Base-by-base conservation (phyloP, 169 alveolate genomes). In the Plasmodium coatneyi region DNA sequence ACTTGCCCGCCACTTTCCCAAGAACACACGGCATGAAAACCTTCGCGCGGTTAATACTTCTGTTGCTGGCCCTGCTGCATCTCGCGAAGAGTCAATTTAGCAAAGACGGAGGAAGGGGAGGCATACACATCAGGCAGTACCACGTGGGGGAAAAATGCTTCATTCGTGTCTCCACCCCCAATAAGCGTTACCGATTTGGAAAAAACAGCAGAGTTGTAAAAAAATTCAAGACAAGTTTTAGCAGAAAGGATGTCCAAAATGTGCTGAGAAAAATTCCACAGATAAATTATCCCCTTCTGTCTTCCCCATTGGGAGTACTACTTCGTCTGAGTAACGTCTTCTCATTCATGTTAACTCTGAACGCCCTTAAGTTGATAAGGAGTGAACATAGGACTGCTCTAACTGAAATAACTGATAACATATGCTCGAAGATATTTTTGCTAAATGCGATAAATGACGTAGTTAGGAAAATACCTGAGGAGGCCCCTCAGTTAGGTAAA, bases 371-470 rank as follows among this genome's bases (percentile, higher is more conserved):
- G 16, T 60, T 87, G 49, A 52, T 87, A 34, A 52, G 60, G 60
- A 60, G 32, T 22, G 81, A 22, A 28, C 93, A 87, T 78, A 74
- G 82, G 71, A 87, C 5, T 54, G 49, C 49, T 36, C 46, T 87
- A 34, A 52, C 32, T 1, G 93, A 87, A 0, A 76, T 87, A 16
- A 78, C 93, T n/a, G 87, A 78, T 28, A 87, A 87, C 0, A 78
- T 87, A 12, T 28, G 49, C 32, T 54, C 93, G 3, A 87, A 54
- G 66, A 74, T 87, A 36, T 87, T 87, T 78, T 78, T 87, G 22
- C 71, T 87, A 28, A 87, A 76, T 30, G 81, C 93, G 70, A 87
- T 87, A 87, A 78, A 56, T 87, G 93, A 87, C 49, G 80, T 76
- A 14, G 71, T 87, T 36, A 87, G 71, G 41, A 32, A 12, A 32